Base-by-base conservation (phyloP, 2,329 filamentous ascomycete genomes). In the Fusarium mundagurra region DNA sequence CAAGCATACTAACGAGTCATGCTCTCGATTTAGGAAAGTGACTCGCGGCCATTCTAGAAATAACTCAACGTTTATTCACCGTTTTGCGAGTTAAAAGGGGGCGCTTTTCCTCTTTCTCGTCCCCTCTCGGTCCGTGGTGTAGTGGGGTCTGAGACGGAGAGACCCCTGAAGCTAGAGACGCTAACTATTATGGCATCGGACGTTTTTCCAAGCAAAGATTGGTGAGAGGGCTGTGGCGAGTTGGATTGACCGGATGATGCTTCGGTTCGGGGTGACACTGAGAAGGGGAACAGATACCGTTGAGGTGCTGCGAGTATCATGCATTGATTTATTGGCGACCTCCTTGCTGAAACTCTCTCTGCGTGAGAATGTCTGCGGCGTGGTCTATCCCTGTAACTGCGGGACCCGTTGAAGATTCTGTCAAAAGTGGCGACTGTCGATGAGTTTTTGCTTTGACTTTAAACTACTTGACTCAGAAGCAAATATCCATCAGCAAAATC, bases 161-260 rank as follows among this genome's bases (percentile, higher is more conserved):
- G 59, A 31, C 63, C 63, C 59, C 61, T 66, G 43, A 36, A 50
- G 22, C n/a, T 29, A 64, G 13, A 33, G 54, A 33, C 34, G 43
- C 51, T 41, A 61, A 33, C 63, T 64, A 57, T 31, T 33, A 33
- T 64, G 47, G 59, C 39, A 39, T 24, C 64, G 64, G 64, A 54
- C 27, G 20, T 64, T 48, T 66, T 16, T 29, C 64, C 60, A 48
- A 43, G 41, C 48, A 51, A 45, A 63, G 62, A 63, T 50, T 65
- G 58, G 41, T 57, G 6, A n/a, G 34, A 41, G 16, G 41, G 22
- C 41, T 34, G 29, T 33, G 34, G 60, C 39, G 64, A 55, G 39
- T 39, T 31, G 39, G 31, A 31, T 13, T 36, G 20, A 34, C 18
- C n/a, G 43, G n/a, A 44, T 38, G n/a, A 11, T 36, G 59, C 22